phyloP scores from a whole-genome alignment of 129 eudicot species.

The Flaveria bidentis region DNA sequence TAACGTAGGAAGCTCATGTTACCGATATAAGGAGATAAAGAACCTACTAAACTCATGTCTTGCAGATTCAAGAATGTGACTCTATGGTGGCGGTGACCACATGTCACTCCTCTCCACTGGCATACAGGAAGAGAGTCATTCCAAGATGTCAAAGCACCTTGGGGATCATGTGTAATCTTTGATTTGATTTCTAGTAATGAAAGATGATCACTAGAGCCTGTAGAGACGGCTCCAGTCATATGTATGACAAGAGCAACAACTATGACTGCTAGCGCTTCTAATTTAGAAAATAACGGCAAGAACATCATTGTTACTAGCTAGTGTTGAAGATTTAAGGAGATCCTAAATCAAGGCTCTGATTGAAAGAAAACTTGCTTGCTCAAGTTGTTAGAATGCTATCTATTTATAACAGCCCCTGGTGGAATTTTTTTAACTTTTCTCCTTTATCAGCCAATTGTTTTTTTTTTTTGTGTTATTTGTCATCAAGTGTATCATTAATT shows the following conservation, averaged over 20 bases:
- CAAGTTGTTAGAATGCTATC: too few relatives aligned
- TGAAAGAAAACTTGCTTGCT: too few relatives aligned
- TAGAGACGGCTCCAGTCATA: background rate
- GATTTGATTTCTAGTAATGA: slow-evolving; percentile 17
- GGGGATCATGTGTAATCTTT: slow-evolving; percentile 13
- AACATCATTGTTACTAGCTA: background rate
- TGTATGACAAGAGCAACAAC: slow-evolving; percentile 14
- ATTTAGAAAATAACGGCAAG: background rate
- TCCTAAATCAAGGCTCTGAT: too few relatives aligned
- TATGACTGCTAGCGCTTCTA: background rate
- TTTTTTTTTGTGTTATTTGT: too few relatives aligned
- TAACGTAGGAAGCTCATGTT: slow-evolving; percentile 27
- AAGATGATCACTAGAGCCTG: background rate
- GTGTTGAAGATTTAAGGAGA: background rate
- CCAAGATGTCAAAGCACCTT: slow-evolving; percentile 19
- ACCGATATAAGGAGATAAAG: slow-evolving; percentile 35
- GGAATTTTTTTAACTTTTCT: too few relatives aligned
- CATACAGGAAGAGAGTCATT: slow-evolving; percentile 23
- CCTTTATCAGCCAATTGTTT: too few relatives aligned
- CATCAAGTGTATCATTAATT: too few relatives aligned
- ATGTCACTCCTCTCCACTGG: slow-evolving; percentile 25
- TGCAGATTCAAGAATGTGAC: slow-evolving; percentile 15
- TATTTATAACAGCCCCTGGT: too few relatives aligned
- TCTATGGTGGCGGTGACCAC: slow-evolving; percentile 6
- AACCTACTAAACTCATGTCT: slow-evolving; percentile 5